phyloP scores from a whole-genome alignment of 1,284 basidiomycete genomes.

The Microbotryomycetes sp. region DNA sequence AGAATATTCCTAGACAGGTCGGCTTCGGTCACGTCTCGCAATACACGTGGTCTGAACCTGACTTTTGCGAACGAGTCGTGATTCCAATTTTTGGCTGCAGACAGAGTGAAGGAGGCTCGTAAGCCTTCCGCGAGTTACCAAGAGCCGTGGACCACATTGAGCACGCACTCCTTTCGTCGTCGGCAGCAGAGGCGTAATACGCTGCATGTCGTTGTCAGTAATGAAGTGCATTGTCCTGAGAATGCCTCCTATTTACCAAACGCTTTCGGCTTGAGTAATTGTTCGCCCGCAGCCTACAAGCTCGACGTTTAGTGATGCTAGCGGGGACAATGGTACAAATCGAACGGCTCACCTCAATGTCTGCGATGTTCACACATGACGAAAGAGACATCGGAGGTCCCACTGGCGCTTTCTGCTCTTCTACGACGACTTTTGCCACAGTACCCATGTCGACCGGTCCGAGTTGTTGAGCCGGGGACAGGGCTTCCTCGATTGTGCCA shows the following conservation, averaged over 20 bases:
- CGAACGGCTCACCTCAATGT: slow-evolving; percentile 27
- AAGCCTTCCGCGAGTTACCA: neutral
- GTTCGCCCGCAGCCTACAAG: slow-evolving; percentile 7
- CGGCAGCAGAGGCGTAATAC: slow-evolving; percentile 74
- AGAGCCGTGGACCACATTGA: neutral
- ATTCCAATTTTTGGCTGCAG: slow-evolving; percentile 17
- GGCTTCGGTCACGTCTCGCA: slow-evolving; percentile 62
- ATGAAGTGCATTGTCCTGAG: neutral
- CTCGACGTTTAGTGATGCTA: neutral
- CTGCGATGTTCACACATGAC: slow-evolving; percentile 31
- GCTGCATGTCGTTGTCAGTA: slow-evolving; percentile 41
- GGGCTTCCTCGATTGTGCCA: slow-evolving; percentile 27
- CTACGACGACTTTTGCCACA: slow-evolving; percentile 9
- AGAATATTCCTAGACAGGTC: slow-evolving; percentile 72
- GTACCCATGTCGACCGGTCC: slow-evolving; percentile 29
- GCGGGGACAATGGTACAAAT: neutral
- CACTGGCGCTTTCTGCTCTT: neutral
- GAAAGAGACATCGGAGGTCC: neutral
- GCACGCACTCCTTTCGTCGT: slow-evolving; percentile 63
- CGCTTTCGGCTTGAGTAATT: slow-evolving; percentile 25
- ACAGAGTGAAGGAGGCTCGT: neutral
- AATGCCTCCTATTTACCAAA: slow-evolving; percentile 15
- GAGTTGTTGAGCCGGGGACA: slow-evolving; percentile 28
- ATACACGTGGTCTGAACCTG: slow-evolving; percentile 72
- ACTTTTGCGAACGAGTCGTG: slow-evolving; percentile 37